Base-by-base conservation (phyloP, 2,329 filamentous ascomycete genomes). In the Clonostachys sp. region DNA sequence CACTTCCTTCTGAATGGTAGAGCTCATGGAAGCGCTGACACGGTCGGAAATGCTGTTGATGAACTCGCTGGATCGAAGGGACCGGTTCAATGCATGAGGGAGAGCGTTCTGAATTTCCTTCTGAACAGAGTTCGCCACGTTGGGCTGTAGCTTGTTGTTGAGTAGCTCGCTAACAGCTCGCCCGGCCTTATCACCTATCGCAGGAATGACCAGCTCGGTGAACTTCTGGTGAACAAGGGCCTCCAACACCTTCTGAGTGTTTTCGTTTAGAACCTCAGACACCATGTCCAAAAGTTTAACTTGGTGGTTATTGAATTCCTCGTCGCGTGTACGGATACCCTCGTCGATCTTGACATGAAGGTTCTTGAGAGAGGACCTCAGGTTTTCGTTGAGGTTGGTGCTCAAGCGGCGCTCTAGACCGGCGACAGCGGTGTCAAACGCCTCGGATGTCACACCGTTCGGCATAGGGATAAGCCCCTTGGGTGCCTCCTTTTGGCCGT, bases 181-280 rank as follows among this genome's bases (percentile, higher is more conserved):
- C 41, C 81, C 76, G 13, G 88, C 83, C 40, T 84, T 75, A 45
- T 84, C 78, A 39, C 83, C 79, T 48, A 97, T 72, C 34, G 84
- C 75, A 12, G 94, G 92, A 45, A 96, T 73, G 41, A 96, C 81
- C 13, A 83, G 77, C 47, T 83, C 77, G 51, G 89, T 80, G 54
- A 96, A 89, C 63, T 87, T 87, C 43, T 83, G 78, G 42, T 82
- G 80, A 45, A 96, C 84, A 55, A 95, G 88, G 51, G 83, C 84
- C 51, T 83, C 77, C 36, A 96, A 77, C 18, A 89, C 88, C 57
- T 87, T 84, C 64, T 84, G 77, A 17, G 80, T 83, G 59, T 83
- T 84, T 50, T 78, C 74, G 53, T 80, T 82, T 43, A 86, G 71
- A 34, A 83, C 79, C 34, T 78, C 70, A 5, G 78, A 81, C 36